Percentiles rank a stretch among this genome's conserved stretches.
Conservation (phyloP, 441 rosid species). For the Corymbia calophylla region DNA sequence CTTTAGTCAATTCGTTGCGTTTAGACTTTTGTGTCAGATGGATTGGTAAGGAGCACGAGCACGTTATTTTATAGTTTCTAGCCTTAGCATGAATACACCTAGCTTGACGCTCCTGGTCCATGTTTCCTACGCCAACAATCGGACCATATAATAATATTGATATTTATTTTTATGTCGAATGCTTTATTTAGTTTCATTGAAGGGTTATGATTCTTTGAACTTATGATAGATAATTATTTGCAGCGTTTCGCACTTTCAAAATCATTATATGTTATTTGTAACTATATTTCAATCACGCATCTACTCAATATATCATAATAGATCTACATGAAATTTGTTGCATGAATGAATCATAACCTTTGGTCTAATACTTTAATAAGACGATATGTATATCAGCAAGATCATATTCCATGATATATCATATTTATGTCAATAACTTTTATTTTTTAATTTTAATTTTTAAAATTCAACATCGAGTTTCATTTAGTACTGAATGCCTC, state of each 20-base stretch:
- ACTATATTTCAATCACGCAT: too few species aligned
- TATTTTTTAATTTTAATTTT: not conserved
- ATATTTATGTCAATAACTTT: not conserved
- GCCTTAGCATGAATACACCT: accelerated
- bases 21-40: not conserved
- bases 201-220: not conserved
- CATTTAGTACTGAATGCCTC: not conserved
- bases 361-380: not conserved
- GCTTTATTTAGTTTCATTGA: not conserved
- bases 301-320: too few species aligned
- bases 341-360: too few species aligned
- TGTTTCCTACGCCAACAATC: accelerated
- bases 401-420: not conserved
- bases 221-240: not conserved
- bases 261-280: not conserved
- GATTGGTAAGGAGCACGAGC: not conserved
- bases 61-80: not conserved
- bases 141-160: not conserved
- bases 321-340: too few species aligned
- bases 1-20: not conserved
- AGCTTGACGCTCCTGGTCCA: not conserved
- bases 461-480: not conserved
- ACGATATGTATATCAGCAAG: not conserved
- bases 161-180: too few species aligned
- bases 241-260: not conserved